Evolutionary conservation across 192 early-diverging fungal genomes (phyloP).

Genomic region (Coemansia sp.): DNA sequence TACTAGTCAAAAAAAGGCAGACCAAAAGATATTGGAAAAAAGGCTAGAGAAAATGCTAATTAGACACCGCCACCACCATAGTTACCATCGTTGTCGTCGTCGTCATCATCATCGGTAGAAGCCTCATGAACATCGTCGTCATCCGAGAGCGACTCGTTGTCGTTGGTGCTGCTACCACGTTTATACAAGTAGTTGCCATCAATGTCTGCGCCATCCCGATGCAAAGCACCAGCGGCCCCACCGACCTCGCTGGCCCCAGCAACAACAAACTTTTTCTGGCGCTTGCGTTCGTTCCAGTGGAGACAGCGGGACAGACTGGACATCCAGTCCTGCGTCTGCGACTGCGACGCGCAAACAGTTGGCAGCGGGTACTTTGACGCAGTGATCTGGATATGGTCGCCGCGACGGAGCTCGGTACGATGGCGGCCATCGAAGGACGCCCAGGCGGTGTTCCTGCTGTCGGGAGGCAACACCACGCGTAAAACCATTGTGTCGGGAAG

Average conservation of each 20-base stretch:
- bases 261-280: constrained; percentile 78
- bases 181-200: constrained; percentile 13
- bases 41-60: no score
- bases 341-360: constrained; percentile 75
- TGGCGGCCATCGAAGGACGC: constrained; percentile 93
- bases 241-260: constrained; percentile 32
- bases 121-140: neutral
- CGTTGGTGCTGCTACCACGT: constrained; percentile 15
- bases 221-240: constrained; percentile 5
- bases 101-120: neutral
- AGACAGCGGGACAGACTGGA: constrained; percentile 78
- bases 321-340: constrained; percentile 88
- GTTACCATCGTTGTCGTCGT: no score
- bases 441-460: constrained; percentile 88
- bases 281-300: constrained; percentile 90
- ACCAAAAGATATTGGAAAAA: no score
- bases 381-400: constrained; percentile 85
- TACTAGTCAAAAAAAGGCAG: no score
- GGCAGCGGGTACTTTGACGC: constrained; percentile 86
- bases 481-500: constrained; percentile 92
- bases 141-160: constrained; percentile 13
- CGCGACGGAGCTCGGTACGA: constrained; percentile 82
- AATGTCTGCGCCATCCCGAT: constrained; percentile 9
- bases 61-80: no score
- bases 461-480: constrained; percentile 78